Base-by-base conservation (phyloP, 345 rosid genomes). In the Toxicodendron radicans region DNA sequence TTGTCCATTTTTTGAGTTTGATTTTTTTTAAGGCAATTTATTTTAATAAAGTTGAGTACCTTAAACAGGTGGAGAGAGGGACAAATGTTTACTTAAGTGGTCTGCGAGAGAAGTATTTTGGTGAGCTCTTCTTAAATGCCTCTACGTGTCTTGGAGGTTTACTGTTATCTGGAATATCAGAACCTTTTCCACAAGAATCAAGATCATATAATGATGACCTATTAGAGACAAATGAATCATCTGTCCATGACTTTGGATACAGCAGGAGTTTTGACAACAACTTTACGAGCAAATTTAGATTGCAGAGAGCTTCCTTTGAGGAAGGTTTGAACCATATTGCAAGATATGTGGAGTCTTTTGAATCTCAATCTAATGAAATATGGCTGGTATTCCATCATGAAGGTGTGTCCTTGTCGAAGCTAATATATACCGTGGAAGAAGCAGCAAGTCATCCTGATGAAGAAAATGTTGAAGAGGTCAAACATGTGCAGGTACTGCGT, bases 381-480 rank as follows among this genome's bases (percentile, higher is more conserved):
- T 94, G 98, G 98, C 94, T 94, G 64, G 97, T 94, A 78, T 94
- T 94, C 75, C 88, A 23, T 70, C 90, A 92, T 33, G 99, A 94
- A 85, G 99, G 99, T 48, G 49, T 88, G 61, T 89, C 99, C 41
- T 84, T 95, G 73, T 91, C 99, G 68, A 95, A 92, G 76, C 82
- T 95, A 75, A 76, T 95, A 71, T 92, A 95, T 80, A 82, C 97
- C 21, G 82, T 85, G 67, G 94, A 91, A 77, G 91, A 88, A 81
- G 79, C 80, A 53, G 86, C 83, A 79, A 83, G 73, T 70, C 64
- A 54, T 70, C 72, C 82, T 54, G 54, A 77, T 46, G 75, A 71
- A 56, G 89, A 83, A 77, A 89, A 80, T 66, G 75, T 77, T 76
- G 90, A 87, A 78, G 88, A 85, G 67, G 84, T 78, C 64, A 92